Conservation (phyloP, 345 rosid genomes). For the Bruguiera sexangula region DNA sequence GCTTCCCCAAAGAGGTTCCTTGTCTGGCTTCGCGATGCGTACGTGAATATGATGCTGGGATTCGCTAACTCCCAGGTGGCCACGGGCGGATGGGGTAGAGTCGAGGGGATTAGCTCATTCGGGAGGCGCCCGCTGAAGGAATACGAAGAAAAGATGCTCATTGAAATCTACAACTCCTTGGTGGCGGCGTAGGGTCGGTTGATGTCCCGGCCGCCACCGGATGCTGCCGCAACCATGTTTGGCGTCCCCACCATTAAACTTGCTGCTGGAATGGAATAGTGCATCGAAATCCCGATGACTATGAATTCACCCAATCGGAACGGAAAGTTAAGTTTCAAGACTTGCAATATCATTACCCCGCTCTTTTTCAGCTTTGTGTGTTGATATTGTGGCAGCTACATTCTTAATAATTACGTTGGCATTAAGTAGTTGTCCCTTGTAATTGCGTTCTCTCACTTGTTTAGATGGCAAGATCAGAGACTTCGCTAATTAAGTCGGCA, state of each 20-base stretch:
- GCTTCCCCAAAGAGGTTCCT: conserved; percentile 46
- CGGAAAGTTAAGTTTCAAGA: background rate
- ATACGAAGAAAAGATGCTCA: conserved; percentile 55
- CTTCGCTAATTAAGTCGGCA: too few species aligned
- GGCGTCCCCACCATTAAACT: conserved; percentile 26
- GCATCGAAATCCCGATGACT: too few species aligned
- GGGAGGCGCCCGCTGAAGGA: conserved; percentile 39
- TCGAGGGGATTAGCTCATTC: conserved; percentile 15
- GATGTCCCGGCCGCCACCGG: conserved; percentile 34
- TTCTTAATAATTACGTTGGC: background rate
- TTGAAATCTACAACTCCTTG: conserved; percentile 65
- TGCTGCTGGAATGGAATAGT: conserved; percentile 20
- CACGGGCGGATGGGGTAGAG: conserved; percentile 27
- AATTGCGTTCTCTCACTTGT: background rate
- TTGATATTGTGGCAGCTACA: background rate
- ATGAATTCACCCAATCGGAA: too few species aligned
- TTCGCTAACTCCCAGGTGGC: conserved; percentile 36
- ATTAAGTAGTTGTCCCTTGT: background rate
- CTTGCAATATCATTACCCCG: background rate
- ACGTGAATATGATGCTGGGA: conserved; percentile 59
- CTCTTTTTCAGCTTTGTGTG: background rate
- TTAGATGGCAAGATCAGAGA: background rate
- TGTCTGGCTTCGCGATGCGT: conserved; percentile 63
- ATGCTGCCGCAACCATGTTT: conserved; percentile 24
- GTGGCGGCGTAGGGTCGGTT: conserved; percentile 45